Percentiles rank a stretch among this genome's conserved stretches.
Conservation (phyloP, 192 early-diverging fungal genomes). For the Neocallimastix lanati region DNA sequence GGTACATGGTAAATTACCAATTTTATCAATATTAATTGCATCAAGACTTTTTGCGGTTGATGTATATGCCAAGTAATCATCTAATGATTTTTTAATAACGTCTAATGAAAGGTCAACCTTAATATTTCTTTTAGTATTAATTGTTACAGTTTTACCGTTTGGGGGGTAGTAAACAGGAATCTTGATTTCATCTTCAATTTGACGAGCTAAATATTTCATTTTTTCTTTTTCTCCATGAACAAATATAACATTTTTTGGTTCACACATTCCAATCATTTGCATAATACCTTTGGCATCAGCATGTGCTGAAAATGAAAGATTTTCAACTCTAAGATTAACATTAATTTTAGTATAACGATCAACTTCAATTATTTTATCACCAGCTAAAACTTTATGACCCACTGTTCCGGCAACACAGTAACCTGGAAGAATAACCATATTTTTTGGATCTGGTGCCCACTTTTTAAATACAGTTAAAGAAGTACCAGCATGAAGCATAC, state of each 20-base stretch:
- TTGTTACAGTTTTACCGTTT: background rate
- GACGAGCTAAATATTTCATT: conserved; percentile 36
- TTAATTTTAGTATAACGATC: conserved; percentile 52
- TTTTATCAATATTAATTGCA: background rate
- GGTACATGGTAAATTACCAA: background rate
- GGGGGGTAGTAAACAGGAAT: background rate
- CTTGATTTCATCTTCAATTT: background rate
- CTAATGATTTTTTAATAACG: background rate
- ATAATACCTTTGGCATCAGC: conserved; percentile 96
- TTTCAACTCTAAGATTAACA: conserved; percentile 82
- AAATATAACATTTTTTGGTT: conserved; percentile 66
- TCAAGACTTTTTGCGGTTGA: background rate
- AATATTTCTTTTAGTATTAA: background rate
- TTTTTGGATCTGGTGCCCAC: conserved; percentile 78
- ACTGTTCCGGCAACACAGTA: conserved; percentile 95
- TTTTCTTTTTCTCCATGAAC: conserved; percentile 87
- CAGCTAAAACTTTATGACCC: conserved; percentile 77
- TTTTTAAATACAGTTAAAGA: conserved; percentile 89
- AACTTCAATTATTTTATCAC: conserved; percentile 67
- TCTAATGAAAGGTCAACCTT: background rate
- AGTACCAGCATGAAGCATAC: conserved; percentile 94
- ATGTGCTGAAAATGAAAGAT: conserved; percentile 91
- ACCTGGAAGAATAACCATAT: conserved; percentile 96
- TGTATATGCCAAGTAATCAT: background rate
- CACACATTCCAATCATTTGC: conserved; percentile 78